Base-by-base conservation (phyloP, 2,329 filamentous ascomycete species). In the Plectosphaerella sp. region DNA sequence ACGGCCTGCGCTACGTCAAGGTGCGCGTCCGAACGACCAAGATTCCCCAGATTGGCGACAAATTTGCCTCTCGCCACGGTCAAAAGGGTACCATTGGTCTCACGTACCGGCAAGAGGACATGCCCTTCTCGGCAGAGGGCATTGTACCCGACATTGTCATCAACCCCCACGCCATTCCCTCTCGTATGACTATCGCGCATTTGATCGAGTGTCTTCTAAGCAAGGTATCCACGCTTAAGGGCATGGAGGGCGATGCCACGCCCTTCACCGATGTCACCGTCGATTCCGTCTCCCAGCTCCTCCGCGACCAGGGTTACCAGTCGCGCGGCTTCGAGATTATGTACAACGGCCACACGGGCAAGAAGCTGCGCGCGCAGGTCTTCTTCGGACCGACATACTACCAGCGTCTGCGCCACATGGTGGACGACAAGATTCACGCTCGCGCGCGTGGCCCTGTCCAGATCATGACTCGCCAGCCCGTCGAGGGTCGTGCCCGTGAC, bases 341-440 rank as follows among this genome's bases (percentile, higher is more conserved):
- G 91, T 99, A 97, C 76, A 96, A 99, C 67, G 94, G 95, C 4
- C 92, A 99, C 72, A 99, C 94, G 5, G 94, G 94, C 49, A 86
- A 86, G 61, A 99, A 99, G 78, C 77, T 97, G 58, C 87, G 91
- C 45, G 89, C 92, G 0, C 94, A 99, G 70, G 87, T 97, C 51
- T 99, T 99, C 83, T 83, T 99, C 53, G 94, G 94, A 9, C 94
- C 94, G 1, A 99, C 94, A 1, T 99, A 99, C 77, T 99, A 99
- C 75, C 94, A 99, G 74, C 91, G 95, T 71, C 83, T 99, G 55
- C 88, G 94, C 58, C 95, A 99, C 75, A 99, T 99, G 95, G 95
- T 99, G 61, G 94, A 99, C 70, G 94, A 99, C 79, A 99, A 99
- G 82, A 99, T 99, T 63, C 94, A 99, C 74, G 95, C 94, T n/a